Evolutionary conservation across 2,329 filamentous ascomycete species (phyloP).

Genomic region (Calcarisporium arbuscula): DNA sequence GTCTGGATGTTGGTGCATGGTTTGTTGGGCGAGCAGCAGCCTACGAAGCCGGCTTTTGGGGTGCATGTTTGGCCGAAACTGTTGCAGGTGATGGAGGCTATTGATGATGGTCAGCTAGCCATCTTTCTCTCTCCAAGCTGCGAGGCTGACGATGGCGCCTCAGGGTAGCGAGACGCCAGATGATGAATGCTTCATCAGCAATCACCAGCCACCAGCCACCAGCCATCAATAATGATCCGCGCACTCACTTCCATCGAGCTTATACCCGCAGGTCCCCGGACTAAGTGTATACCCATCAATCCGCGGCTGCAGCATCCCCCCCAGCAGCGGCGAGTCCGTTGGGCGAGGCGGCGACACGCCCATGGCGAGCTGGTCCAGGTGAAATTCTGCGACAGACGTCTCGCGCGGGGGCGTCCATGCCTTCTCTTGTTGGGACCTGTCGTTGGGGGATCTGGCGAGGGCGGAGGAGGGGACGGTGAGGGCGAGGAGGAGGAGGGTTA

Average conservation of each 20-base stretch:
- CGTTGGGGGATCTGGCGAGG: too few species aligned
- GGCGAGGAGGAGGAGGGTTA: slow-evolving; percentile 14
- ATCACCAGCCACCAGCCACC: too few species aligned
- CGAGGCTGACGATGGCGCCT: too few species aligned
- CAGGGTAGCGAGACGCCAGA: too few species aligned
- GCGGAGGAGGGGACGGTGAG: slow-evolving; percentile 13
- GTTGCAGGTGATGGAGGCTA: slow-evolving; percentile 24
- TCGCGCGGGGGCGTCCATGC: slow-evolving; percentile 24
- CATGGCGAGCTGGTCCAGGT: slow-evolving; percentile 18
- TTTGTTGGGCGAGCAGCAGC: slow-evolving; percentile 24
- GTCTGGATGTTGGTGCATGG: slow-evolving; percentile 25
- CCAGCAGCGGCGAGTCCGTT: slow-evolving; percentile 22
- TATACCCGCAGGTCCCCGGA: slow-evolving; percentile 24
- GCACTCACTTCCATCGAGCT: slow-evolving; percentile 22
- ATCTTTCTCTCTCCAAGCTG: background rate
- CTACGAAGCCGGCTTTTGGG: slow-evolving; percentile 18
- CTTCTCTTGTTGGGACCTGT: slow-evolving; percentile 14
- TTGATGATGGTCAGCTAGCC: background rate
- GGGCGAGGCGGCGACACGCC: slow-evolving; percentile 26
- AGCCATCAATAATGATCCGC: too few species aligned
- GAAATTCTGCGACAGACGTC: slow-evolving; percentile 12
- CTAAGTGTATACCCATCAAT: slow-evolving; percentile 21
- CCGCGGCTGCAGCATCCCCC: slow-evolving; percentile 22
- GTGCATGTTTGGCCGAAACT: slow-evolving; percentile 19
- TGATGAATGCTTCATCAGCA: too few species aligned